phyloP scores from a whole-genome alignment of 2,329 filamentous ascomycete genomes.

The Colletotrichum sp. region DNA sequence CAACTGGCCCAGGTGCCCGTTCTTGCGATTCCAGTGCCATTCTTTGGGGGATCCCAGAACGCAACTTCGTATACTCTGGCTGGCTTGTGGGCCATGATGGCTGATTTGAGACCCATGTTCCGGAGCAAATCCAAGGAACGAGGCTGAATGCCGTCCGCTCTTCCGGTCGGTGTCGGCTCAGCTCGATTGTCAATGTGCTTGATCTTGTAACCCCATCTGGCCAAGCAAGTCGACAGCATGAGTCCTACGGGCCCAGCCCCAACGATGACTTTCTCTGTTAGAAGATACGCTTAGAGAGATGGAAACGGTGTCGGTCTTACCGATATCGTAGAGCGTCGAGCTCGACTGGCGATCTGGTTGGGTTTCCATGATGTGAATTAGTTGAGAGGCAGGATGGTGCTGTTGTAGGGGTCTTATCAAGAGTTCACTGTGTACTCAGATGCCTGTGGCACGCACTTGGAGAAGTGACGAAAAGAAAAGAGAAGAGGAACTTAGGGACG shows the following conservation, averaged over 20 bases:
- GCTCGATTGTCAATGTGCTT: slow-evolving; percentile 93
- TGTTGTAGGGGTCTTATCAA: not conserved
- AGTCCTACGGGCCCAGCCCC: slow-evolving; percentile 90
- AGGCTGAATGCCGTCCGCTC: slow-evolving; percentile 91
- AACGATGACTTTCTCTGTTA: slow-evolving; percentile 69
- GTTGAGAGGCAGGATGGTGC: not conserved
- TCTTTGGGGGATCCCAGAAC: slow-evolving; percentile 71
- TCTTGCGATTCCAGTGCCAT: slow-evolving; percentile 63
- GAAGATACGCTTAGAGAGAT: not conserved
- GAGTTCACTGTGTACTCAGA: not conserved
- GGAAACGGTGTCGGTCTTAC: slow-evolving; percentile 29
- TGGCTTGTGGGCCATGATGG: slow-evolving; percentile 86
- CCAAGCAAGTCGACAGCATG: slow-evolving; percentile 85
- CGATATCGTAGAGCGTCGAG: slow-evolving; percentile 47
- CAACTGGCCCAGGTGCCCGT: slow-evolving; percentile 86
- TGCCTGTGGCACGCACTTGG: not conserved
- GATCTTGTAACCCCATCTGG: slow-evolving; percentile 92
- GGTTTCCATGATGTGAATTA: not conserved
- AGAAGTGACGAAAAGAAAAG: not conserved
- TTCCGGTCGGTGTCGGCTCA: slow-evolving; percentile 83
- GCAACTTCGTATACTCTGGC: slow-evolving; percentile 83
- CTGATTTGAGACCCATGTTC: slow-evolving; percentile 88
- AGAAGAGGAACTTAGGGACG: too few species aligned
- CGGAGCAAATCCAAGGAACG: slow-evolving; percentile 85
- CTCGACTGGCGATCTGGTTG: slow-evolving; percentile 11